Evolutionary conservation across 2,329 filamentous ascomycete genomes (phyloP).

Genomic region (Aspergillus felis): DNA sequence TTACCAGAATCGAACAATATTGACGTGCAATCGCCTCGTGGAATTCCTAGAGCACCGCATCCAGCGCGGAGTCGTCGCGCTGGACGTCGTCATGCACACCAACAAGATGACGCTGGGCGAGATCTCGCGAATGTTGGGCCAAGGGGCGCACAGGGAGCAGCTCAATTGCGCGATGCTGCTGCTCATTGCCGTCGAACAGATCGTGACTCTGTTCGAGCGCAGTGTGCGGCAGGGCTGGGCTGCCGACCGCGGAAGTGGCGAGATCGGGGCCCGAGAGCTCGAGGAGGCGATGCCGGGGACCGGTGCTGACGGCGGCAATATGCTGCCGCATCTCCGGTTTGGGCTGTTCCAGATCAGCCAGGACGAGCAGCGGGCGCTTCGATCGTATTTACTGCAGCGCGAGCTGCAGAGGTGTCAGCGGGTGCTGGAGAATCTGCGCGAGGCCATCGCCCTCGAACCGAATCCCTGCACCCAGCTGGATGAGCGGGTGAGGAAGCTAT

Average conservation of each 20-base stretch:
- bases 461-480: not conserved
- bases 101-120: not conserved
- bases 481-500: not conserved
- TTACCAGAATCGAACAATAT: not conserved
- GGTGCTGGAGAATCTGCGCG: not conserved
- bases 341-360: conserved; percentile 1
- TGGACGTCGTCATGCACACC: not conserved
- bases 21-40: not conserved
- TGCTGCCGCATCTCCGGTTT: not conserved
- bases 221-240: not conserved
- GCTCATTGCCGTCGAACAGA: not conserved
- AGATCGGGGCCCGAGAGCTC: not conserved
- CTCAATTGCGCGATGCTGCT: not conserved
- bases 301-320: not conserved
- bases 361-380: conserved; percentile 1
- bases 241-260: not conserved
- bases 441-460: not conserved
- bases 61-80: not conserved
- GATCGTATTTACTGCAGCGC: not conserved
- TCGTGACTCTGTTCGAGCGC: not conserved
- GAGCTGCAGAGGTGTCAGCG: not conserved
- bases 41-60: not conserved
- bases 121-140: not conserved
- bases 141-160: not conserved
- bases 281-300: not conserved